Conservation (phyloP, 1,139 yeast genomes). For the Zygosaccharomyces pseudobailii region DNA sequence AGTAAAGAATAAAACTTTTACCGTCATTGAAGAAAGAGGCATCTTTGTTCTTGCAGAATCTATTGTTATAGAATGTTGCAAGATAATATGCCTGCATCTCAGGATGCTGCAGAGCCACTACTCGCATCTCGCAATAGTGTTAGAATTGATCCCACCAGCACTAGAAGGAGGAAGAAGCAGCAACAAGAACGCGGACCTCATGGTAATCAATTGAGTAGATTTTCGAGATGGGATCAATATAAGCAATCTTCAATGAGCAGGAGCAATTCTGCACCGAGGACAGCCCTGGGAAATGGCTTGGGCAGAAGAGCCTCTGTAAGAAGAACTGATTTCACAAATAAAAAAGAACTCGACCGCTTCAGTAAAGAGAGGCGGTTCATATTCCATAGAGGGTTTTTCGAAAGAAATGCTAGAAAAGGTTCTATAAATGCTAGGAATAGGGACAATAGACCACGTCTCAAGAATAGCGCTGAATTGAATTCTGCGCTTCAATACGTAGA, state of each 20-base stretch:
- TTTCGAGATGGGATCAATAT: slow-evolving; percentile 7
- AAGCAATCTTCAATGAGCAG: background rate
- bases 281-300: background rate
- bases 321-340: slow-evolving; percentile 26
- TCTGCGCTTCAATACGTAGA: slow-evolving; percentile 10
- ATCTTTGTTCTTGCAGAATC: background rate
- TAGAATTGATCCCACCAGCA: background rate
- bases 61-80: background rate
- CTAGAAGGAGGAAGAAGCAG: background rate
- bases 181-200: background rate
- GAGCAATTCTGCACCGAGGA: background rate
- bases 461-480: slow-evolving; percentile 9
- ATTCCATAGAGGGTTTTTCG: slow-evolving; percentile 30
- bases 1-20: background rate
- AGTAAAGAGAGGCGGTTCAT: slow-evolving; percentile 18
- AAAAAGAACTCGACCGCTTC: slow-evolving; percentile 16
- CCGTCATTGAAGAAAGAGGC: background rate
- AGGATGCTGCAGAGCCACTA: slow-evolving; percentile 1
- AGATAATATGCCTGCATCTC: slow-evolving; percentile 5
- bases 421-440: background rate
- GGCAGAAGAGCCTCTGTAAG: slow-evolving; percentile 13
- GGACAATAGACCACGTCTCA: background rate
- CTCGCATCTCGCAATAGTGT: background rate
- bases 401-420: slow-evolving; percentile 8
- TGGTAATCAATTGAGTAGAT: slow-evolving; percentile 2